These are phyloP conservation scores for Zalaria sp. DNA, from an alignment of 2,329 filamentous ascomycete genomes.

Conservation along the genomic window DNA sequence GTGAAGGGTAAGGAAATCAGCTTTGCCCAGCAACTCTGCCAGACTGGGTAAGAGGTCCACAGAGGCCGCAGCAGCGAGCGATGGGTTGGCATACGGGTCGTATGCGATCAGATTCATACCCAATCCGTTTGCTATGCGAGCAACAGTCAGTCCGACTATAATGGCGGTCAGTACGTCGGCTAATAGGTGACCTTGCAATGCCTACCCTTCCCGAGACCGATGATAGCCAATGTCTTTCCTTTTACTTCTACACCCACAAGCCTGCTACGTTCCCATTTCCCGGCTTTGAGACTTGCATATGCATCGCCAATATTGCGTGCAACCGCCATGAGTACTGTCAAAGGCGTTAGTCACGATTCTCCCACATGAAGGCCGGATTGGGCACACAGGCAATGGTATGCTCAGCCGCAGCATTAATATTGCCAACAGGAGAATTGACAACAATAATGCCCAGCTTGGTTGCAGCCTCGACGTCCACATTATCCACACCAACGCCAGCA, in stretches of 20 bases:
- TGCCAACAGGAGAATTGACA: slow-evolving; percentile 65
- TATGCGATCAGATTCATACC: slow-evolving; percentile 64
- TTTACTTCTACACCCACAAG: slow-evolving; percentile 68
- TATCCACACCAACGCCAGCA: slow-evolving; percentile 72
- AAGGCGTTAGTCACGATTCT: slow-evolving; percentile 7
- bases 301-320: slow-evolving; percentile 61
- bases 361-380: background rate
- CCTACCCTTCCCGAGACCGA: slow-evolving; percentile 63
- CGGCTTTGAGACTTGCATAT: slow-evolving; percentile 53
- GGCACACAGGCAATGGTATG: slow-evolving; percentile 48
- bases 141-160: slow-evolving; percentile 62
- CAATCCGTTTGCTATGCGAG: slow-evolving; percentile 61
- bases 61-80: slow-evolving; percentile 54
- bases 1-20: slow-evolving; percentile 70
- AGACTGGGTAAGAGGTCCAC: slow-evolving; percentile 29
- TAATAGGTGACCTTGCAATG: slow-evolving; percentile 4
- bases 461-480: slow-evolving; percentile 61
- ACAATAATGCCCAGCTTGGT: slow-evolving; percentile 64
- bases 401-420: slow-evolving; percentile 68
- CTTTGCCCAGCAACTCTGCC: slow-evolving; percentile 43
- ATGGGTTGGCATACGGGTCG: slow-evolving; percentile 63
- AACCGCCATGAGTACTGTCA: slow-evolving; percentile 53
- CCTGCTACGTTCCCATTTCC: slow-evolving; percentile 60
- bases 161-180: background rate
- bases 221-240: slow-evolving; percentile 60